A percentile compares a stretch with the other conserved stretches of the same genome.
Evolutionary conservation across 2,329 filamentous ascomycete species (phyloP).

Genomic region (Calonectria hongkongensis): DNA sequence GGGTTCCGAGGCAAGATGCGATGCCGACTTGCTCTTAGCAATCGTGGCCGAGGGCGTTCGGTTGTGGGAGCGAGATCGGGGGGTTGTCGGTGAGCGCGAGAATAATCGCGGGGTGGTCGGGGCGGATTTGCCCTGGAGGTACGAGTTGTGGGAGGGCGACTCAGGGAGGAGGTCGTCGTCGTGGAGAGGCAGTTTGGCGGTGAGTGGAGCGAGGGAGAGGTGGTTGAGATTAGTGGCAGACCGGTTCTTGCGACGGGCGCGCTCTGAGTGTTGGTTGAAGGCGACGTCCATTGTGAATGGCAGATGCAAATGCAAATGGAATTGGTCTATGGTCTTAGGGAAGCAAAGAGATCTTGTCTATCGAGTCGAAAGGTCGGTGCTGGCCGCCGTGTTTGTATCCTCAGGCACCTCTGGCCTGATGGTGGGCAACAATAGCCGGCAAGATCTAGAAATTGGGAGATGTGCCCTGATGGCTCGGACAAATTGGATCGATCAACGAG

Average conservation of each 20-base stretch:
- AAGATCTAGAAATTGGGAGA: slow-evolving; percentile 20
- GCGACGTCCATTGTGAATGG: slow-evolving; percentile 71
- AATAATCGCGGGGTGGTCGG: slow-evolving; percentile 79
- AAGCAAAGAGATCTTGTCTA: neutral
- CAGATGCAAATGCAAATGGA: neutral
- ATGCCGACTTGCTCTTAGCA: slow-evolving; percentile 78
- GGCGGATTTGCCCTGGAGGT: slow-evolving; percentile 77
- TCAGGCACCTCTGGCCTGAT: slow-evolving; percentile 21
- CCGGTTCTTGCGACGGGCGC: slow-evolving; percentile 74
- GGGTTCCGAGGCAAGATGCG: slow-evolving; percentile 66
- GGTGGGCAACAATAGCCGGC: slow-evolving; percentile 20
- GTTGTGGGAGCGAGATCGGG: slow-evolving; percentile 67
- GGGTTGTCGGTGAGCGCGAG: slow-evolving; percentile 72
- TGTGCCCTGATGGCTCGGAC: slow-evolving; percentile 6
- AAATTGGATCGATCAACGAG: slow-evolving; percentile 34
- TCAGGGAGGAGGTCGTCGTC: slow-evolving; percentile 70
- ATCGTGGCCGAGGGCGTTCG: slow-evolving; percentile 65
- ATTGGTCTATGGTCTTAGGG: slow-evolving; percentile 25
- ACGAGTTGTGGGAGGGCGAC: slow-evolving; percentile 59
- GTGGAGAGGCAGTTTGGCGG: slow-evolving; percentile 75
- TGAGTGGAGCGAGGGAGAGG: slow-evolving; percentile 78
- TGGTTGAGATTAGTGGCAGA: slow-evolving; percentile 76
- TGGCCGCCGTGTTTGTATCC: slow-evolving; percentile 15
- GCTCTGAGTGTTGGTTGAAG: slow-evolving; percentile 76
- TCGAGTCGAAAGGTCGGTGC: neutral